Base-by-base conservation (phyloP, 495 filamentous ascomycete species). In the Letharia columbiana region DNA sequence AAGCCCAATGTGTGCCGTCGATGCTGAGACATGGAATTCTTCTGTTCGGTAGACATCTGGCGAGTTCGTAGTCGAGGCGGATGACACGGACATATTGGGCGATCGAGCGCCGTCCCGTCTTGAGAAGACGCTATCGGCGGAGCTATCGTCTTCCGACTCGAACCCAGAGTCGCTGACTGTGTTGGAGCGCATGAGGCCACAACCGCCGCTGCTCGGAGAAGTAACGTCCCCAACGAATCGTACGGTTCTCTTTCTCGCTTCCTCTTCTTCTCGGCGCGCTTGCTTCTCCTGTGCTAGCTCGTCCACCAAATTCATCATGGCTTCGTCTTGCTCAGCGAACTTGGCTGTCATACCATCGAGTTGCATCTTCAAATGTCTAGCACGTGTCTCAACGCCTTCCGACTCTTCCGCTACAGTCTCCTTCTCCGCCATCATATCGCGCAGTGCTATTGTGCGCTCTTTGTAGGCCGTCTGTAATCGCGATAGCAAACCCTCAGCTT, bases 271-370 rank as follows among this genome's bases (percentile, higher is more conserved):
- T 20, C 78, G 73, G 20, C 86, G 78, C 17, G 78, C 66, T 50
- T 75, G 77, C 69, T 81, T 81, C 71, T 92, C 89, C 1, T 79
- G 75, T 28, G 80, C 81, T 8, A 93, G 73, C 66, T 91, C 85
- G 17, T 83, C 81, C 2, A 84, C 82, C 67, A 92, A 79, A 58
- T 77, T 76, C 71, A 80, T 78, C 83, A 90, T 87, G 57, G 78
- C 81, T 61, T 75, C 73, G 69, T 91, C 87, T 68, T 90, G 87
- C 69, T 87, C 83, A 0, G 77, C 74, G 0, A 86, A 86, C 68
- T 86, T 83, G n/a, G 77, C 80, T 2, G 89, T 85, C 85, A 93
- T 87, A 45, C 84, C 86, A 72, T 92, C 88, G 10, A 96, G 78
- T 75, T 96, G 91, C 62, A 80, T 78, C 75, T 88, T 89, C 35